Conservation (phyloP, 176 grass and related monocot species). For the Melocanna baccifera region DNA sequence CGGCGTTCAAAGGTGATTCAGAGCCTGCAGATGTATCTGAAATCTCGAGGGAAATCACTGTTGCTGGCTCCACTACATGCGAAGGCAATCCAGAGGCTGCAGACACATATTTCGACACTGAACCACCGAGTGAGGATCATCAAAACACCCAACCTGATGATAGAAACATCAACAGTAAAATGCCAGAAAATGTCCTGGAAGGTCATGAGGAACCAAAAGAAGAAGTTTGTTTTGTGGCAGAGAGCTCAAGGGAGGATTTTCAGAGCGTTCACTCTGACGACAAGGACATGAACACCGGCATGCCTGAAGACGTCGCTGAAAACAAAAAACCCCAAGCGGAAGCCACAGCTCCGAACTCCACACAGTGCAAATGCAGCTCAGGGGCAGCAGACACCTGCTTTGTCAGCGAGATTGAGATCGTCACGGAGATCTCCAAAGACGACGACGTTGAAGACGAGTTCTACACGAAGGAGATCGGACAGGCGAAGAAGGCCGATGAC, state of each 20-base stretch:
- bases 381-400: not conserved
- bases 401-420: not conserved
- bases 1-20: not conserved
- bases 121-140: not conserved
- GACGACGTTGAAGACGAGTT: conserved; percentile 3
- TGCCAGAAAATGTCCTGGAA: not conserved
- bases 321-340: conserved; percentile 6
- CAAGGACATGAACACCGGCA: conserved; percentile 3
- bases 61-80: not conserved
- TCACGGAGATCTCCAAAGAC: not conserved
- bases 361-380: not conserved
- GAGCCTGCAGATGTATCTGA: not conserved
- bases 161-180: not conserved
- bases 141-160: not conserved
- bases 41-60: not conserved
- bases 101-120: not conserved
- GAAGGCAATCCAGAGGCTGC: not conserved
- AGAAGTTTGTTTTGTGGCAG: not conserved
- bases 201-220: not conserved
- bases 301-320: not conserved
- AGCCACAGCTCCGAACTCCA: not conserved
- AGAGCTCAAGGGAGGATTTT: conserved; percentile 24
- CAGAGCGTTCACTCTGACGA: not conserved
- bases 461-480: conserved; percentile 16
- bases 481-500: not conserved